phyloP scores from a whole-genome alignment of 1,284 basidiomycete genomes.

The Apiotrichum brassicae region DNA sequence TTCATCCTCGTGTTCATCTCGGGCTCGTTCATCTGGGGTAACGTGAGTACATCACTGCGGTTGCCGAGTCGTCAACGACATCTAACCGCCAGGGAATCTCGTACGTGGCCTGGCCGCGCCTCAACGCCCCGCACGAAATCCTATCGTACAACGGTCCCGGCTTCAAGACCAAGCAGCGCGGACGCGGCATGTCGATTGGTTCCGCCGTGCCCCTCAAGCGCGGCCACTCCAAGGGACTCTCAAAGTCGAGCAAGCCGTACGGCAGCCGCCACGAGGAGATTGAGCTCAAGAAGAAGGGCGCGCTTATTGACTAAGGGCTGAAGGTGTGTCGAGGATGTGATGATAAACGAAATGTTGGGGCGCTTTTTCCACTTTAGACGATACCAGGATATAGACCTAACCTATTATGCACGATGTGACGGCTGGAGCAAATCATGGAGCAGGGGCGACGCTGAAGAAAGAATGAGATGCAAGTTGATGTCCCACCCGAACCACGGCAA shows the following conservation, averaged over 20 bases:
- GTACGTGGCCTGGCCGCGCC: slow-evolving; percentile 91
- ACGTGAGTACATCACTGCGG: slow-evolving; percentile 53
- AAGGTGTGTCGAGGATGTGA: neutral
- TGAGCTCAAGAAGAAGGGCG: slow-evolving; percentile 46
- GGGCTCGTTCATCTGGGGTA: slow-evolving; percentile 63
- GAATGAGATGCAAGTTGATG: too few species aligned
- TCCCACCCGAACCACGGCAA: too few species aligned
- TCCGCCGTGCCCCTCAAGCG: slow-evolving; percentile 41
- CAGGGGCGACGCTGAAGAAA: too few species aligned
- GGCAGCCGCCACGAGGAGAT: slow-evolving; percentile 24
- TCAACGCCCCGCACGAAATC: slow-evolving; percentile 74
- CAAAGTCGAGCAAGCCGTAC: slow-evolving; percentile 23
- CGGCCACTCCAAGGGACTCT: slow-evolving; percentile 15
- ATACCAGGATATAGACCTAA: too few species aligned
- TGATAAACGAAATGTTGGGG: neutral
- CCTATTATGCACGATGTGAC: too few species aligned
- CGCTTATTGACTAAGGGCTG: slow-evolving; percentile 40
- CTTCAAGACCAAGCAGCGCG: slow-evolving; percentile 67
- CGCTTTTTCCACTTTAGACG: too few species aligned
- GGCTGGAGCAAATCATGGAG: too few species aligned
- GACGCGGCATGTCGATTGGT: slow-evolving; percentile 56
- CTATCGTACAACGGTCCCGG: slow-evolving; percentile 84
- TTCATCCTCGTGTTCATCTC: slow-evolving; percentile 58
- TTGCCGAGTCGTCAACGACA: too few species aligned
- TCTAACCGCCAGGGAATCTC: slow-evolving; percentile 47